These are phyloP conservation scores for Nakazawaea wickerhamii DNA, from an alignment of 805 yeast genomes.

Conservation along the genomic window DNA sequence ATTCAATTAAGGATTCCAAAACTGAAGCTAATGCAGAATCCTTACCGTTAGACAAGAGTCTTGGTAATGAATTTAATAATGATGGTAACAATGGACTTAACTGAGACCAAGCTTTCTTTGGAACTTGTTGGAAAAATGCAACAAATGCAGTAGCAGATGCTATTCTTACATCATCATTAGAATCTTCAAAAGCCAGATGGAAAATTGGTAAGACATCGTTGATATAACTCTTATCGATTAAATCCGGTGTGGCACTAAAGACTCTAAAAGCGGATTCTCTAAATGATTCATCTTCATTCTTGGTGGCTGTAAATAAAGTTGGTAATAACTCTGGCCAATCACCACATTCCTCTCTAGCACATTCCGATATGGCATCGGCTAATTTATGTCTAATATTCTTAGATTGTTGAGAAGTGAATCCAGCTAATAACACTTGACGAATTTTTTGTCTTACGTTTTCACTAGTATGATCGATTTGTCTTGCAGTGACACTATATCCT, in stretches of 20 bases:
- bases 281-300: constrained; percentile 49
- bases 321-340: constrained; percentile 79
- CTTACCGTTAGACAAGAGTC: constrained; percentile 72
- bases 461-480: constrained; percentile 69
- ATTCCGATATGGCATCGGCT: constrained; percentile 91
- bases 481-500: constrained; percentile 57
- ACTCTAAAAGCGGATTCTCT: constrained; percentile 92
- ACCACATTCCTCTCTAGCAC: constrained; percentile 62
- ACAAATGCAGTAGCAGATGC: constrained; percentile 92
- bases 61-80: constrained; percentile 80
- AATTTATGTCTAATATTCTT: constrained; percentile 82
- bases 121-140: constrained; percentile 77
- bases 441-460: constrained; percentile 56
- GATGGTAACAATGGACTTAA: constrained; percentile 79
- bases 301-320: constrained; percentile 63
- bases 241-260: constrained; percentile 75
- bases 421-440: constrained; percentile 61
- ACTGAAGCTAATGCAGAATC: constrained; percentile 80
- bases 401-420: constrained; percentile 65
- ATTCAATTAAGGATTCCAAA: constrained; percentile 82
- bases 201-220: constrained; percentile 61
- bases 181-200: constrained; percentile 75
- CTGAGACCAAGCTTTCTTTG: constrained; percentile 71
- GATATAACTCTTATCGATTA: constrained; percentile 57
- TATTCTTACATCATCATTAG: constrained; percentile 76